These are phyloP conservation scores for Phytopythium boreale DNA, from an alignment of 352 stramenopile genomes.

Conservation along the genomic window DNA sequence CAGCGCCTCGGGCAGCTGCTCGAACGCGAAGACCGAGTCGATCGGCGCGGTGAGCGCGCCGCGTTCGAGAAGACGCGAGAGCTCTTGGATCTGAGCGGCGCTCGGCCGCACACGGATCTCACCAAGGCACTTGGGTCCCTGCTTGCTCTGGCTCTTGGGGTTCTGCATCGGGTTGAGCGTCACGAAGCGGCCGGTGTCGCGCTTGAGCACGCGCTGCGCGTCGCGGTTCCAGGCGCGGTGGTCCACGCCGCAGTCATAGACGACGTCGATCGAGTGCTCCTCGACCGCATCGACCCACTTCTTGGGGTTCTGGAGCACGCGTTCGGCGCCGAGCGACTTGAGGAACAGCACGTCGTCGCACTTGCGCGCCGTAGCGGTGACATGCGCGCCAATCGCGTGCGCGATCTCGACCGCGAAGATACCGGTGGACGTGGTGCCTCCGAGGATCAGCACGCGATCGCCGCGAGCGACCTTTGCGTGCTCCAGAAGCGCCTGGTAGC, in stretches of 20 bases:
- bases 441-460: constrained; percentile 48
- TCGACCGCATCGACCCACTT: constrained; percentile 27
- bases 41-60: constrained; percentile 29
- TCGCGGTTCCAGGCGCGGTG: constrained; percentile 23
- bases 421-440: constrained; percentile 58
- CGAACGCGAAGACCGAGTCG: constrained; percentile 39
- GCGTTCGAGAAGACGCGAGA: constrained; percentile 27
- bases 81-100: constrained; percentile 31
- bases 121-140: constrained; percentile 31
- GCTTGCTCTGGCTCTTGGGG: constrained; percentile 24
- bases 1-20: constrained; percentile 33
- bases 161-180: constrained; percentile 30
- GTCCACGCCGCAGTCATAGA: constrained; percentile 40
- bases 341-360: constrained; percentile 58
- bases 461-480: constrained; percentile 25
- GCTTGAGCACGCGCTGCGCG: constrained; percentile 30
- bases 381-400: constrained; percentile 42
- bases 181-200: constrained; percentile 20
- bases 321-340: constrained; percentile 33
- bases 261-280: constrained; percentile 30
- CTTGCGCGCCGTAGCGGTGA: constrained; percentile 56
- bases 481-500: constrained; percentile 46
- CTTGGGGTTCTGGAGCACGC: constrained; percentile 63
- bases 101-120: constrained; percentile 23
- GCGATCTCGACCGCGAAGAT: constrained; percentile 59